Conservation (phyloP, 2,329 filamentous ascomycete species). For the Stenocarpella maydis region DNA sequence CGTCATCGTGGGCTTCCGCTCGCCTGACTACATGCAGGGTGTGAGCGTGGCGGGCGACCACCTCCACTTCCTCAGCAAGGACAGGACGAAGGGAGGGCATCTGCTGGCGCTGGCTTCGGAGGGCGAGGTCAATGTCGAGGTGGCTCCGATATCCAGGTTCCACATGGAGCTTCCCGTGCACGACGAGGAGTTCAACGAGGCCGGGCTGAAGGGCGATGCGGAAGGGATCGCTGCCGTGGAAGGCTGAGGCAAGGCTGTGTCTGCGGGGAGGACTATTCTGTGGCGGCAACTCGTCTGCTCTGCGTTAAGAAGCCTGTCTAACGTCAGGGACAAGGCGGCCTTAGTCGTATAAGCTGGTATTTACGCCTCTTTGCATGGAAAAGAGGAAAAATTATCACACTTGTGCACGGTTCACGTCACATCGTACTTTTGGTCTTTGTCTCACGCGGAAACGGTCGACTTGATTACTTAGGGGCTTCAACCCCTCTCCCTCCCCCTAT, state of each 20-base stretch:
- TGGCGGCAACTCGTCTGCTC: background rate
- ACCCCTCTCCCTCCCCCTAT: background rate
- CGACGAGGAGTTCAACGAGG: constrained; percentile 46
- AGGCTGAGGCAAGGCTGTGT: constrained; percentile 37
- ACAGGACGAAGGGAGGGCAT: constrained; percentile 44
- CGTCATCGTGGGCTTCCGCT: constrained; percentile 45
- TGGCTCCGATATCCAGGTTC: constrained; percentile 42
- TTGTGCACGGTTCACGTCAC: constrained; percentile 1
- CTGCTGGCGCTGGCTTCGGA: constrained; percentile 43
- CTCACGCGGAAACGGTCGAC: background rate
- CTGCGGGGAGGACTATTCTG: background rate
- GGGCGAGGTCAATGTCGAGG: constrained; percentile 43
- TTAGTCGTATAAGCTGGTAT: background rate
- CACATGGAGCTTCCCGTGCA: constrained; percentile 45
- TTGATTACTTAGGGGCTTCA: background rate
- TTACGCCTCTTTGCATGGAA: background rate
- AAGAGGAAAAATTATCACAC: background rate
- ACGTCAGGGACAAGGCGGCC: background rate
- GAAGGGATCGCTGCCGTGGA: constrained; percentile 44
- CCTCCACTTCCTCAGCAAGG: constrained; percentile 46
- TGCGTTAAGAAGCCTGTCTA: background rate
- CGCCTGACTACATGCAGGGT: constrained; percentile 44
- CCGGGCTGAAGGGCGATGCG: constrained; percentile 41
- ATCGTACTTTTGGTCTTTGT: background rate
- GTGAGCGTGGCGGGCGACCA: constrained; percentile 47